A percentile compares a stretch with the other conserved stretches of the same genome.
These are phyloP conservation scores for Sporothrix curviconia DNA, from an alignment of 2,329 filamentous ascomycete species.

Conservation along the genomic window DNA sequence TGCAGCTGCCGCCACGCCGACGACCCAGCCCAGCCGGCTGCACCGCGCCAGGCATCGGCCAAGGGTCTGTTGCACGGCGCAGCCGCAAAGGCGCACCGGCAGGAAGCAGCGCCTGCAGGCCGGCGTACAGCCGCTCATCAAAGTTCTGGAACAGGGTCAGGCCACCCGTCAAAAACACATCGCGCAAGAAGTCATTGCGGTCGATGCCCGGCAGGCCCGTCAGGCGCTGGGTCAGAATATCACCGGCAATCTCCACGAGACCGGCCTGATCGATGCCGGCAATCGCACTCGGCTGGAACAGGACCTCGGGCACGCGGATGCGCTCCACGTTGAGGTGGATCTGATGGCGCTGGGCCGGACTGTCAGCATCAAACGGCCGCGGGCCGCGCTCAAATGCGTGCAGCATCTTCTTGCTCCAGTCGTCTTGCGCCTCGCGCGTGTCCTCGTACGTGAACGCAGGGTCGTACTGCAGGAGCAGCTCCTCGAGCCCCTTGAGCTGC, in stretches of 20 bases:
- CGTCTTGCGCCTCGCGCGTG: constrained; percentile 83
- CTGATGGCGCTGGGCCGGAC: constrained; percentile 74
- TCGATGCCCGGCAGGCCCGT: constrained; percentile 41
- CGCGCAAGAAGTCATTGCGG: constrained; percentile 66
- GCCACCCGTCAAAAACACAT: constrained; percentile 93
- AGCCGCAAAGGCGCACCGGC: constrained; percentile 61
- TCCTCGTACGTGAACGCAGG: constrained; percentile 85
- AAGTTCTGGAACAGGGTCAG: constrained; percentile 82
- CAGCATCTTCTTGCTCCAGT: constrained; percentile 88
- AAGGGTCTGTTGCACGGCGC: constrained; percentile 68
- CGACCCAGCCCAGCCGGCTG: constrained; percentile 72
- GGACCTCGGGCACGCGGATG: constrained; percentile 85
- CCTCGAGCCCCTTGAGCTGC: constrained; percentile 69
- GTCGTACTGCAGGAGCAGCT: constrained; percentile 79
- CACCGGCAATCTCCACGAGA: constrained; percentile 82
- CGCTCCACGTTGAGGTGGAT: constrained; percentile 95
- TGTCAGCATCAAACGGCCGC: constrained; percentile 74
- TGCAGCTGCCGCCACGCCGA: constrained; percentile 55
- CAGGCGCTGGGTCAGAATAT: constrained; percentile 81
- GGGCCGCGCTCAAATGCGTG: constrained; percentile 88
- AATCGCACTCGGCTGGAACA: constrained; percentile 80
- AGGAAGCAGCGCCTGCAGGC: constrained; percentile 67
- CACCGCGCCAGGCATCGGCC: constrained; percentile 89
- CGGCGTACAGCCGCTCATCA: constrained; percentile 69
- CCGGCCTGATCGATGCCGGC: constrained; percentile 91